phyloP scores from a whole-genome alignment of 192 early-diverging fungal genomes.

The Backusella parvicylindrica region DNA sequence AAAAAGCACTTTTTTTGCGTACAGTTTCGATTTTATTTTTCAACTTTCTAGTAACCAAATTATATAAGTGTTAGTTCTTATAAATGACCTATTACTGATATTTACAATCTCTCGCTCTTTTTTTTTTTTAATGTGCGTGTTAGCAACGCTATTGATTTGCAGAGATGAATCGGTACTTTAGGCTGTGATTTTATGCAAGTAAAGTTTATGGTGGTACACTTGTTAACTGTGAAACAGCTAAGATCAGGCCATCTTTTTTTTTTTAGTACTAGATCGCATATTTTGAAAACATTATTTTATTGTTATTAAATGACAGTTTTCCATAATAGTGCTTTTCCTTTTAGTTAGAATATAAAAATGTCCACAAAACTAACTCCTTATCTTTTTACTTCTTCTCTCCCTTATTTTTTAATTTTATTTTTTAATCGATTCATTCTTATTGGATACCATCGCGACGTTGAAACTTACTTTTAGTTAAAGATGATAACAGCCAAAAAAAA shows the following conservation, averaged over 20 bases:
- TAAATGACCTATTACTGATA: not conserved
- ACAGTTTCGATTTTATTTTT: not conserved
- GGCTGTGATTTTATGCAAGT: not conserved
- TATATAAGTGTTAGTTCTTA: not conserved
- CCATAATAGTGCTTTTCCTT: not conserved
- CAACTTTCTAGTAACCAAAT: not conserved
- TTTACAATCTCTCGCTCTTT: not conserved
- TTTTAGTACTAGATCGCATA: not conserved
- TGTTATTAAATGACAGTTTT: constrained; percentile 1
- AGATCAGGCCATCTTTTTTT: not conserved
- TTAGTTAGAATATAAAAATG: not conserved
- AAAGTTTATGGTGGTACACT: not conserved
- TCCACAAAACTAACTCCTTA: not conserved
- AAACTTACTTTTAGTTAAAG: not conserved
- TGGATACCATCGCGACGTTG: not conserved
- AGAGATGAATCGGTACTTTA: not conserved
- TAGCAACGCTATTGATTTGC: not conserved
- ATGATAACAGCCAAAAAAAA: not conserved
- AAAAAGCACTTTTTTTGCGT: not conserved
- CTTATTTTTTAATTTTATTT: not conserved
- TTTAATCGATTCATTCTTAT: not conserved
- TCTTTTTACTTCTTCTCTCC: not conserved
- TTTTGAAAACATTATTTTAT: not conserved
- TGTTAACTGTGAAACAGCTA: not conserved
- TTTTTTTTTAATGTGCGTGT: not conserved